Evolutionary conservation across 1,139 yeast species (phyloP).

Genomic region (Saccharomyces hybrid): DNA sequence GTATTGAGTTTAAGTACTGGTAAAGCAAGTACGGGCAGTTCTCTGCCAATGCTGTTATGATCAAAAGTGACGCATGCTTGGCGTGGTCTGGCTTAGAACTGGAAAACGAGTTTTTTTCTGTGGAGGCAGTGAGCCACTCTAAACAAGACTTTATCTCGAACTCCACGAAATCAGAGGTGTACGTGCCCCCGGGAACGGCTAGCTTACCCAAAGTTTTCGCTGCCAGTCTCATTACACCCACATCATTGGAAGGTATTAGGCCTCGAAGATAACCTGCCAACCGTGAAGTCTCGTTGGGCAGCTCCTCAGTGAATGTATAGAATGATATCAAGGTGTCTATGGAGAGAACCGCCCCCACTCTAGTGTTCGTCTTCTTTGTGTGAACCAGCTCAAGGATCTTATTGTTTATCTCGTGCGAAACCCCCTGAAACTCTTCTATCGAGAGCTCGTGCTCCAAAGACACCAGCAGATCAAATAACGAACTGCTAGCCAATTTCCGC

Average conservation of each 20-base stretch:
- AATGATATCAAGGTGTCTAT: constrained; percentile 83
- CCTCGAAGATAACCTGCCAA: constrained; percentile 81
- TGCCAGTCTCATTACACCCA: constrained; percentile 79
- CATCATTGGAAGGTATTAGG: constrained; percentile 73
- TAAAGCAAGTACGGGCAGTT: constrained; percentile 81
- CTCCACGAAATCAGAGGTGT: constrained; percentile 89
- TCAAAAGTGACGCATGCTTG: constrained; percentile 85
- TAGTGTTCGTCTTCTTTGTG: constrained; percentile 61
- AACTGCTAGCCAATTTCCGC: constrained; percentile 53
- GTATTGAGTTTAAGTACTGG: constrained; percentile 70
- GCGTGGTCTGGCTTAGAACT: constrained; percentile 75
- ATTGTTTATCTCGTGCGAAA: constrained; percentile 80
- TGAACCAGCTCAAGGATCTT: constrained; percentile 79
- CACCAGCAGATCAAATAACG: constrained; percentile 57
- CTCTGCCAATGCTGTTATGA: constrained; percentile 74
- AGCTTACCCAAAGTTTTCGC: constrained; percentile 80
- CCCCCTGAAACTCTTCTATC: constrained; percentile 69
- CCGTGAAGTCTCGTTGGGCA: constrained; percentile 83
- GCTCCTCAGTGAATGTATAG: constrained; percentile 68
- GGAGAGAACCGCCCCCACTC: constrained; percentile 87
- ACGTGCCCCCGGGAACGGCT: constrained; percentile 82
- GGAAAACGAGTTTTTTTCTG: constrained; percentile 28
- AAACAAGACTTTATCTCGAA: constrained; percentile 83
- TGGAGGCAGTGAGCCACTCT: constrained; percentile 72
- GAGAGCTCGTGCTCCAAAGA: constrained; percentile 69